phyloP scores from a whole-genome alignment of 2,329 filamentous ascomycete species.

The Drechslera avenae region DNA sequence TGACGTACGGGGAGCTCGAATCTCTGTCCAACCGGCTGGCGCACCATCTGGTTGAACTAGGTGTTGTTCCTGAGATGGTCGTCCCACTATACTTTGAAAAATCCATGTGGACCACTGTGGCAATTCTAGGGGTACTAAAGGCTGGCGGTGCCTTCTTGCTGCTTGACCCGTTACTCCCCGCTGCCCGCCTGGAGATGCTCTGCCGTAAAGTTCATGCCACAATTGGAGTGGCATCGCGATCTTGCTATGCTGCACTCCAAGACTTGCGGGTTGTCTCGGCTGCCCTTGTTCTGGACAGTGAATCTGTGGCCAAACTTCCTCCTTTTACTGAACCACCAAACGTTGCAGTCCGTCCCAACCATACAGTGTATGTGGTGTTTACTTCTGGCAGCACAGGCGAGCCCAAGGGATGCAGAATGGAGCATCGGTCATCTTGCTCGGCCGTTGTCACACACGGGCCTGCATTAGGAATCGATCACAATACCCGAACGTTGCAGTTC shows the following conservation, averaged over 20 bases:
- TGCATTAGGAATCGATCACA: not conserved
- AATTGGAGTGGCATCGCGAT: not conserved
- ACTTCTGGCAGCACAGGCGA: conserved; percentile 78
- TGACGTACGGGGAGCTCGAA: conserved; percentile 24
- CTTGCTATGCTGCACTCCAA: not conserved
- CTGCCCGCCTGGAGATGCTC: not conserved
- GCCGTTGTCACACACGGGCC: not conserved
- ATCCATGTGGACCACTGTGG: conserved; percentile 28
- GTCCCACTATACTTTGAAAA: conserved; percentile 24
- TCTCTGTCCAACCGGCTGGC: conserved; percentile 11
- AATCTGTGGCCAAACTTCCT: not conserved
- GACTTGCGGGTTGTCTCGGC: not conserved
- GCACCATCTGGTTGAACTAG: conserved; percentile 5
- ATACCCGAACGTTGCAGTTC: conserved; percentile 51
- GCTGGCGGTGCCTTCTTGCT: conserved; percentile 50
- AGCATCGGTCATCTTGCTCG: not conserved
- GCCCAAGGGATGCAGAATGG: conserved; percentile 68
- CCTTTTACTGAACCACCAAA: not conserved
- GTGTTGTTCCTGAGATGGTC: conserved; percentile 14
- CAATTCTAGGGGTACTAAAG: conserved; percentile 51
- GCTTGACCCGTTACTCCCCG: conserved; percentile 11
- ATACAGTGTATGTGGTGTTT: conserved; percentile 56
- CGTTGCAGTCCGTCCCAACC: not conserved
- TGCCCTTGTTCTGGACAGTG: not conserved
- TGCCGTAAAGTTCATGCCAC: not conserved